Conservation (phyloP, 2,329 filamentous ascomycete genomes). For the Fusarium buharicum region DNA sequence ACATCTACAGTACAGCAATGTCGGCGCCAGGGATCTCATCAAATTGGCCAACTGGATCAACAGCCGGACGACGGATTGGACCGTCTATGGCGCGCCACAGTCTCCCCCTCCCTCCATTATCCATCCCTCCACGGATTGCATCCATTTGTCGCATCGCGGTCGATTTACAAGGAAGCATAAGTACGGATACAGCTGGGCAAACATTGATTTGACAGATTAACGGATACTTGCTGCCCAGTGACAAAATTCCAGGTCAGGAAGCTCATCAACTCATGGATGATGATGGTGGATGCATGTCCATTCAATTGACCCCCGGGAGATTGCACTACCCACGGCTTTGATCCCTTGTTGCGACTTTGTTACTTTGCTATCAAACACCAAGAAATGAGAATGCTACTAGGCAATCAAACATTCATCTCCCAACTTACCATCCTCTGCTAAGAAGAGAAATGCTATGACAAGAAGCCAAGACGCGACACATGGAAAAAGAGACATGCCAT, state of each 20-base stretch:
- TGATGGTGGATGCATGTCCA: conserved; percentile 25
- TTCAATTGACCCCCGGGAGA: conserved; percentile 28
- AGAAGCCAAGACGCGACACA: conserved; percentile 33
- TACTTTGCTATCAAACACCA: conserved; percentile 21
- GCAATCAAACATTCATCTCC: conserved; percentile 13
- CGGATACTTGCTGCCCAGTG: conserved; percentile 53
- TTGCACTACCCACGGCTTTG: conserved; percentile 28
- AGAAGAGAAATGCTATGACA: conserved; percentile 17
- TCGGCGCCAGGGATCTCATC: conserved; percentile 41
- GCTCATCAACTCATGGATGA: too few species aligned
- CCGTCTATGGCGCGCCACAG: conserved; percentile 39
- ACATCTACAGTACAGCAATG: background rate
- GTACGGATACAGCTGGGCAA: conserved; percentile 3
- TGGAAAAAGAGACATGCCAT: conserved; percentile 15
- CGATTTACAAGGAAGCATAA: background rate
- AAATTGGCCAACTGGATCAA: conserved; percentile 58
- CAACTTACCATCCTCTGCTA: conserved; percentile 22
- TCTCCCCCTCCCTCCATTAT: conserved; percentile 13
- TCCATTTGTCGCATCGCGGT: conserved; percentile 18
- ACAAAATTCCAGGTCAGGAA: conserved; percentile 7
- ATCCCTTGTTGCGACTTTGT: conserved; percentile 19
- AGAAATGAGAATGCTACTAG: conserved; percentile 40
- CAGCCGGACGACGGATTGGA: conserved; percentile 54
- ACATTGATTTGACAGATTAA: conserved; percentile 20
- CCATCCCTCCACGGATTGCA: conserved; percentile 17